Conservation (phyloP, 345 rosid genomes). For the Gossypium bickii region DNA sequence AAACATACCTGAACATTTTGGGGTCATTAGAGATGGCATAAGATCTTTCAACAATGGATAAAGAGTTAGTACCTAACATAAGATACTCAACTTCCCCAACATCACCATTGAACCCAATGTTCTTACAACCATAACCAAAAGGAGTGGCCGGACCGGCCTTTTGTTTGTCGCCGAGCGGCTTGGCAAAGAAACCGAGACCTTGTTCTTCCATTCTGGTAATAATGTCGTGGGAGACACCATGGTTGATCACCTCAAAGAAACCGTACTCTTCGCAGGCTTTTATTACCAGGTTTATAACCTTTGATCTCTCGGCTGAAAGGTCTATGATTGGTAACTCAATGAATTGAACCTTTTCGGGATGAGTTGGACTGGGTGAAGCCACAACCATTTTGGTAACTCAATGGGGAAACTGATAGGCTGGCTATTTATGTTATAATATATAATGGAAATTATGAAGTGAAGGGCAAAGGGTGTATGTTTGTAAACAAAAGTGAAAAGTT, state of each 20-base stretch:
- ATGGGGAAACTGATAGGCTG: background rate
- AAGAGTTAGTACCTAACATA: slow-evolving; percentile 48
- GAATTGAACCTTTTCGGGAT: slow-evolving; percentile 23
- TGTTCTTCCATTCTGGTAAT: slow-evolving; percentile 52
- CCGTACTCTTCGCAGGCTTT: slow-evolving; percentile 75
- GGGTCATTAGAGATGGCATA: slow-evolving; percentile 42
- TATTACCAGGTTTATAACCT: slow-evolving; percentile 44
- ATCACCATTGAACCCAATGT: slow-evolving; percentile 78
- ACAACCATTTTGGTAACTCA: slow-evolving; percentile 28
- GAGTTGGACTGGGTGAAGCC: slow-evolving; percentile 22
- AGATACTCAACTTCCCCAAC: slow-evolving; percentile 80
- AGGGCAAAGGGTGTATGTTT: background rate
- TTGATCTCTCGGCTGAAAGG: slow-evolving; percentile 48
- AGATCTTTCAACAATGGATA: slow-evolving; percentile 32
- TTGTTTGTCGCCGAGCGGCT: slow-evolving; percentile 53
- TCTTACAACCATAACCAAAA: slow-evolving; percentile 78
- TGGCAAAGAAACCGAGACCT: slow-evolving; percentile 50
- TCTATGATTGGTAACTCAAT: slow-evolving; percentile 53
- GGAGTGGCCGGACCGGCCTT: slow-evolving; percentile 54
- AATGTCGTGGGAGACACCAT: slow-evolving; percentile 42
- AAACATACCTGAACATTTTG: slow-evolving; percentile 46
- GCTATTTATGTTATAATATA: background rate
- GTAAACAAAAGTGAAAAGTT: background rate
- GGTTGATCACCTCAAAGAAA: slow-evolving; percentile 79
- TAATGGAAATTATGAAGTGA: background rate